Evolutionary conservation across 1,284 basidiomycete genomes (phyloP).

Genomic region (Leccinum subrobustum): DNA sequence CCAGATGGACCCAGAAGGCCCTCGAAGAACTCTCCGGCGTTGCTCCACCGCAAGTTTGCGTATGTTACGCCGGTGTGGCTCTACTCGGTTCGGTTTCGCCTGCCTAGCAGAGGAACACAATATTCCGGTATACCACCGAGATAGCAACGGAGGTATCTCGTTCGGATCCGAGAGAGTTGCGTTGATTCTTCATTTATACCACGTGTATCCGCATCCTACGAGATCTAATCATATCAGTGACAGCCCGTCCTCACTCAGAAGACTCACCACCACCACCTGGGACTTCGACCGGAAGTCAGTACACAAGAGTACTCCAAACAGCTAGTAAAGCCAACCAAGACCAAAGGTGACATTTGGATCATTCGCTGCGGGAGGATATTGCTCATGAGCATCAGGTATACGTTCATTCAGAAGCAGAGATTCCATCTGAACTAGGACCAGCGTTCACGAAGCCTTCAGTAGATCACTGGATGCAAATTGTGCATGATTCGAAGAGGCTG

Average conservation of each 20-base stretch:
- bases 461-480: not conserved
- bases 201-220: not conserved
- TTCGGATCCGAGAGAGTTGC: not conserved
- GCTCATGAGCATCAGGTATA: not conserved
- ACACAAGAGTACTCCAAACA: not conserved
- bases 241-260: not conserved
- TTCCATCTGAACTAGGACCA: not conserved
- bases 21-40: not conserved
- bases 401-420: not conserved
- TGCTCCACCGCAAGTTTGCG: not conserved
- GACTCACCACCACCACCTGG: not conserved
- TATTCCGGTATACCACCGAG: not conserved
- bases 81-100: not conserved
- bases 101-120: not conserved
- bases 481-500: not conserved
- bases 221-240: not conserved
- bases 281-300: not conserved
- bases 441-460: not conserved
- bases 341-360: not conserved
- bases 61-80: not conserved
- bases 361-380: not conserved
- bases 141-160: not conserved
- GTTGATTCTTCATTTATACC: not conserved
- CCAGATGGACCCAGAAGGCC: not conserved
- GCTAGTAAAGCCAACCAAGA: not conserved